Conservation (phyloP, 140 eudicot species). For the Flaveria floridana region DNA sequence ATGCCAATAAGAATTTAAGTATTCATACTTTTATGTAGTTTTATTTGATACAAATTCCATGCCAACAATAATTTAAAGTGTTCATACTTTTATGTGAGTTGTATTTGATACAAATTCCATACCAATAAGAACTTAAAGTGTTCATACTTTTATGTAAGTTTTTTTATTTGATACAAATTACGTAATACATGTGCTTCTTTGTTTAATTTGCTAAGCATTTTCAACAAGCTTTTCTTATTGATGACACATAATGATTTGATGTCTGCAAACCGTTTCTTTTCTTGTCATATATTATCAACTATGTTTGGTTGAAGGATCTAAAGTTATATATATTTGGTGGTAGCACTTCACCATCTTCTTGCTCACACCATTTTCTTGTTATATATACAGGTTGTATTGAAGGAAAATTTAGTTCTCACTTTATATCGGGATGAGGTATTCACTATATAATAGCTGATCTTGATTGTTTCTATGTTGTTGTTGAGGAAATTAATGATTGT, state of each 20-base stretch:
- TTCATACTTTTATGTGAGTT: background rate
- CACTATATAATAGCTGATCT: constrained; percentile 26
- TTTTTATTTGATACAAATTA: background rate
- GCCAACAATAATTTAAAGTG: background rate
- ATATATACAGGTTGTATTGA: constrained; percentile 79
- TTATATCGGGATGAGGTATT: constrained; percentile 93
- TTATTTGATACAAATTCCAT: constrained; percentile 7
- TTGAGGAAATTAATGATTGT: constrained; percentile 16
- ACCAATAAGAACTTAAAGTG: background rate
- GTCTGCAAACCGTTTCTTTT: constrained; percentile 3
- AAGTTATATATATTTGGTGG: constrained; percentile 17
- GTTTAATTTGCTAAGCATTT: constrained; percentile 7
- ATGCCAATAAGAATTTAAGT: constrained; percentile 10
- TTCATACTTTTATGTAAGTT: constrained; percentile 14
- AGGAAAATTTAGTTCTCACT: constrained; percentile 84
- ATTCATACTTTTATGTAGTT: background rate
- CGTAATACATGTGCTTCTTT: background rate
- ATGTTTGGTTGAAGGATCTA: constrained; percentile 19
- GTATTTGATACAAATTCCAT: constrained; percentile 3
- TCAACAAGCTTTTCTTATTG: background rate
- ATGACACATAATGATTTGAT: background rate
- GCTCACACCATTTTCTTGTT: constrained; percentile 26
- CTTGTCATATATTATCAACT: background rate
- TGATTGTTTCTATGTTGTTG: constrained; percentile 20
- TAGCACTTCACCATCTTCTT: constrained; percentile 12